Conservation (phyloP, 2,329 filamentous ascomycete species). For the Xylaria multiplex region DNA sequence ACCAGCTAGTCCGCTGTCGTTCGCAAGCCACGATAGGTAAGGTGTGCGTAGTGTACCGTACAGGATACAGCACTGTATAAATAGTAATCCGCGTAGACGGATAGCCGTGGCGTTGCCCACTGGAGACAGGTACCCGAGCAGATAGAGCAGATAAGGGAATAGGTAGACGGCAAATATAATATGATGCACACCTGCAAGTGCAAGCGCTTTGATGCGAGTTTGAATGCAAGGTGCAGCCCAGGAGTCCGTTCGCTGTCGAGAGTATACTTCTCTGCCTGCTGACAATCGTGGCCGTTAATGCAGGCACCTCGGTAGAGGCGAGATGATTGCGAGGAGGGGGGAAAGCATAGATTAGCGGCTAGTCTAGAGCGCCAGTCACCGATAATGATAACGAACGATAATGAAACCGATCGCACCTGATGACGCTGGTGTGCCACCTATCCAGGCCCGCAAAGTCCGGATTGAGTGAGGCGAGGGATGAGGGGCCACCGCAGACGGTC, state of each 20-base stretch:
- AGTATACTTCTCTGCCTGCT: constrained; percentile 26
- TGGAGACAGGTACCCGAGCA: constrained; percentile 4
- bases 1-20: constrained; percentile 1
- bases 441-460: constrained; percentile 19
- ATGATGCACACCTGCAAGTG: constrained; percentile 21
- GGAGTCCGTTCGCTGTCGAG: constrained; percentile 17
- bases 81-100: not conserved
- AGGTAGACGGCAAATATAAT: not conserved
- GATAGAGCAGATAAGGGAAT: not conserved
- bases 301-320: constrained; percentile 23
- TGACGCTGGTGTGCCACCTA: not conserved
- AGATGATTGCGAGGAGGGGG: constrained; percentile 10
- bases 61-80: not conserved
- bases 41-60: not conserved
- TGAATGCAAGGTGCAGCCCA: constrained; percentile 24
- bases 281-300: constrained; percentile 15
- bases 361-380: constrained; percentile 27
- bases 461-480: constrained; percentile 4
- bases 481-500: not conserved
- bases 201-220: constrained; percentile 26
- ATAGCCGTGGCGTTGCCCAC: not conserved
- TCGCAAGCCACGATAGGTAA: constrained; percentile 5
- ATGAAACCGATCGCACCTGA: constrained; percentile 24
- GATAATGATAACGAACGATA: constrained; percentile 11
- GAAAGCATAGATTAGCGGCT: constrained; percentile 20